Base-by-base conservation (phyloP, 2,329 filamentous ascomycete genomes). In the Alternaria sp. region DNA sequence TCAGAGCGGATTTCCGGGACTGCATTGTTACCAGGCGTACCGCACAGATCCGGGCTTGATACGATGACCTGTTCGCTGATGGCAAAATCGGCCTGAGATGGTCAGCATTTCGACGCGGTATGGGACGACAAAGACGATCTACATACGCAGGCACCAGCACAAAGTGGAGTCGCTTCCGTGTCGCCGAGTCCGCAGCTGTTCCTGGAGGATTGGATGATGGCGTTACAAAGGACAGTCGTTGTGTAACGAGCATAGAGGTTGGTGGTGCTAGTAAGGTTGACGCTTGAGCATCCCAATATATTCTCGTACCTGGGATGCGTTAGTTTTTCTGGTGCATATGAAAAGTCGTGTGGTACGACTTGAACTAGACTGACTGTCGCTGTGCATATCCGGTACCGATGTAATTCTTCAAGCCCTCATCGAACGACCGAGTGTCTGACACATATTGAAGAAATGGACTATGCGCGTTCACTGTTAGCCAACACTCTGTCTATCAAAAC, bases 171-270 rank as follows among this genome's bases (percentile, higher is more conserved):
- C 6, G 92, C 88, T 45, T 90, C 83, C 28, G 85, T 81, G n/a
- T 85, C 79, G 0, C 90, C 86, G 49, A 96, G 82, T 19, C 83
- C 81, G 81, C 96, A 99, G 25, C 86, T 77, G 11, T 82, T 77
- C 72, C 91, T 89, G 6, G 96, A 98, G 77, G 93, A 94, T 81
- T 99, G 96, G 54, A 99, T 88, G 76, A 99, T 91, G 69, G 92
- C 87, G 84, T 96, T 98, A 86, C 96, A 99, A 68, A 99, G 87
- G 67, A 96, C 90, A 65, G 92, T 96, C 50, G 89, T 96, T 6
- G 95, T 97, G 81, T 95, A 99, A 72, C 96, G 91, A 52, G 96
- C 95, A 81, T 99, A 99, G 74, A 94, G 88, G 74, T 91, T 87
- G 70, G 88, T 90, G 5, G 93, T 90, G 77, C 97, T 92, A 59